These are phyloP conservation scores for Takashimella koratensis DNA, from an alignment of 1,284 basidiomycete species.

Conservation along the genomic window DNA sequence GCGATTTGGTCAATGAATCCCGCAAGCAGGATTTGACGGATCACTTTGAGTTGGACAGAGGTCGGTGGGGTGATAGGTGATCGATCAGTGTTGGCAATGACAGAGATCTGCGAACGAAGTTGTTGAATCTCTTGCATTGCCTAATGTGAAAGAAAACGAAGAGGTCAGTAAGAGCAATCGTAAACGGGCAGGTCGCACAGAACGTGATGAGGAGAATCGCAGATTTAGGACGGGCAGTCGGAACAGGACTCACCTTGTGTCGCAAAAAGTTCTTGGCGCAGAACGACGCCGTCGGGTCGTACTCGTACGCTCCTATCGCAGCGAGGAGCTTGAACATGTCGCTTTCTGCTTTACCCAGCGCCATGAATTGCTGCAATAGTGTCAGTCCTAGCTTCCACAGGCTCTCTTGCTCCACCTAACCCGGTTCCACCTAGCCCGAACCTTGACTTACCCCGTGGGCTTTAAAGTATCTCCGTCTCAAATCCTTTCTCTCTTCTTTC, in stretches of 20 bases:
- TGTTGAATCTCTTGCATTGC: conserved; percentile 99
- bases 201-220: not conserved
- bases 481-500: conserved; percentile 64
- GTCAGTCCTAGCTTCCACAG: conserved; percentile 9
- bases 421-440: not conserved
- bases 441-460: conserved; percentile 62
- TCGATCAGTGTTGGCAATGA: conserved; percentile 68
- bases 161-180: not conserved
- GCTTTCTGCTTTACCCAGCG: conserved; percentile 77
- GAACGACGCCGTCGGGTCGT: conserved; percentile 73
- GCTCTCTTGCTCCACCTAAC: conserved; percentile 1
- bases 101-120: conserved; percentile 82
- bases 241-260: conserved; percentile 67
- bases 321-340: conserved; percentile 86
- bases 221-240: not conserved
- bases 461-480: conserved; percentile 72
- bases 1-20: conserved; percentile 97
- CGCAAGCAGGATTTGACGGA: conserved; percentile 82
- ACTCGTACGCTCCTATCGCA: conserved; percentile 94
- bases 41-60: conserved; percentile 69
- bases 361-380: conserved; percentile 63
- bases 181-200: not conserved
- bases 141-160: conserved; percentile 49
- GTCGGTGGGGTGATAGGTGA: conserved; percentile 51
- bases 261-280: conserved; percentile 89